phyloP scores from a whole-genome alignment of 805 yeast species.

The Lipomyces spencermartinsiae region DNA sequence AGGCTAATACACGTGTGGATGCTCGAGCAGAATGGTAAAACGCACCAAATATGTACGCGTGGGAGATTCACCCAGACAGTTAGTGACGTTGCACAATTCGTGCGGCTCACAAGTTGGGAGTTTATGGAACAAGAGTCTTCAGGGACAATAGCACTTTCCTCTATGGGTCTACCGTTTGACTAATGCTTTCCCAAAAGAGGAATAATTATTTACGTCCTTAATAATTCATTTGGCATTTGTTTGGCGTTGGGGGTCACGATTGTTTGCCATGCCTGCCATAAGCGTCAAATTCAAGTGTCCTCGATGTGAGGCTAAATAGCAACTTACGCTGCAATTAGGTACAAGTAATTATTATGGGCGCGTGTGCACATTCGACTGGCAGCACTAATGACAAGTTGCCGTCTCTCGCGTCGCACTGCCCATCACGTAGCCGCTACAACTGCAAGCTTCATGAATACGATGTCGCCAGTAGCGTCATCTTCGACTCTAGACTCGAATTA shows the following conservation, averaged over 20 bases:
- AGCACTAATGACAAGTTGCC: background rate
- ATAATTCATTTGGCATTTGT: no score
- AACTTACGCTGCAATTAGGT: background rate
- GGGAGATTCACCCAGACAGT: background rate
- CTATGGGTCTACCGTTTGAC: no score
- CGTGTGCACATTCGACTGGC: background rate
- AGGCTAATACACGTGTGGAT: background rate
- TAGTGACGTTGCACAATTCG: background rate
- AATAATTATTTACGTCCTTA: no score
- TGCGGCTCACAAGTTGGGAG: background rate
- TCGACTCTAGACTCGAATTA: slow-evolving; percentile 17
- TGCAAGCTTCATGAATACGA: slow-evolving; percentile 1
- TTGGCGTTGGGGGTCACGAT: no score
- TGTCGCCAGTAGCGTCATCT: slow-evolving; percentile 31
- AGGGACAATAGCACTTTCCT: no score
- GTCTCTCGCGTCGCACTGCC: background rate
- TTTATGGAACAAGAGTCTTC: no score
- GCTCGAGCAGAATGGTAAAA: background rate
- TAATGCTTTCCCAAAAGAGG: no score
- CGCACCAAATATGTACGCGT: background rate
- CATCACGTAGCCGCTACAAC: background rate
- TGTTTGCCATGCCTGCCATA: no score
- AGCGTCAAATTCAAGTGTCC: background rate
- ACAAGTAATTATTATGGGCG: background rate
- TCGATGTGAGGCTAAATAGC: no score